Evolutionary conservation across 2,329 filamentous ascomycete genomes (phyloP).

Genomic region (Albophoma yamanashiensis): DNA sequence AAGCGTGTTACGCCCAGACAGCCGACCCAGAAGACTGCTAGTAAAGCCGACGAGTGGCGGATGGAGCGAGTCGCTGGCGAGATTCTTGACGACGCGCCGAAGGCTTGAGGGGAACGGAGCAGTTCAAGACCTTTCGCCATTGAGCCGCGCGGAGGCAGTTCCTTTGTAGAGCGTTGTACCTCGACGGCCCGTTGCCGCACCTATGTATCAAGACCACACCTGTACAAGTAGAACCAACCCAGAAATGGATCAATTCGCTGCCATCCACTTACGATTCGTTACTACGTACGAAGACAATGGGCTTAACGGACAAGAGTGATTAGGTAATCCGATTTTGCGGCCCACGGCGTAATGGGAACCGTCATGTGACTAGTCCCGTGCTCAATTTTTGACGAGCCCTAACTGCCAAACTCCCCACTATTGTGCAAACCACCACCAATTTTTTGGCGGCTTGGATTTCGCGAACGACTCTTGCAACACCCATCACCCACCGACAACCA

Average conservation of each 20-base stretch:
- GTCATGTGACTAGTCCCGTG: conserved; percentile 17
- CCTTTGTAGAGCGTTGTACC: conserved; percentile 1
- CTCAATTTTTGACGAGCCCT: conserved; percentile 14
- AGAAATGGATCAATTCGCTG: background rate
- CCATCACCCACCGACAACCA: conserved; percentile 22
- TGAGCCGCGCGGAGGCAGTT: background rate
- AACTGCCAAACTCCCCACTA: conserved; percentile 13
- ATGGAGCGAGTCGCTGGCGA: conserved; percentile 15
- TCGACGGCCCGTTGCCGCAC: background rate
- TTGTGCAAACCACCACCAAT: conserved; percentile 18
- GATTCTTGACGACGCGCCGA: conserved; percentile 9
- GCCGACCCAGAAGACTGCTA: background rate
- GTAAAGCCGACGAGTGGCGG: conserved; percentile 9
- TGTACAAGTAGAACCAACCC: conserved; percentile 6
- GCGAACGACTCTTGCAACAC: conserved; percentile 17
- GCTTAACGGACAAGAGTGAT: too few relatives aligned
- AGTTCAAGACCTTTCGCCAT: background rate
- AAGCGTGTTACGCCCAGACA: conserved; percentile 8
- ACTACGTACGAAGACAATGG: too few relatives aligned
- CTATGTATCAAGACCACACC: conserved; percentile 4
- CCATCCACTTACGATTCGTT: background rate
- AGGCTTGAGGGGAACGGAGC: background rate
- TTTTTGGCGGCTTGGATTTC: conserved; percentile 12
- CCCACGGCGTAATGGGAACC: too few relatives aligned
- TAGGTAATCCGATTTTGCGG: background rate